phyloP scores from a whole-genome alignment of 1,139 yeast species.

The Hansenula lynferdii region DNA sequence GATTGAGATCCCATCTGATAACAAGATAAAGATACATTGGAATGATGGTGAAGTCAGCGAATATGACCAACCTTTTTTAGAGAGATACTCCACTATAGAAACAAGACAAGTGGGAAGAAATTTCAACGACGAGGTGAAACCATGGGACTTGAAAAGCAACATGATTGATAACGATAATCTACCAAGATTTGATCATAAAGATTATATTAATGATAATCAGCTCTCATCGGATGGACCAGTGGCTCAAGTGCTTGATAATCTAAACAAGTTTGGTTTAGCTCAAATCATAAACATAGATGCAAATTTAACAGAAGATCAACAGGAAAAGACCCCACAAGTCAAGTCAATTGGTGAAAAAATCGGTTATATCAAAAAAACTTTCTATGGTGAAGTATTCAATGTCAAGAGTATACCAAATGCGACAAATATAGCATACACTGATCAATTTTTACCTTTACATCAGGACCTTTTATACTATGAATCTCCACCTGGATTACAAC shows the following conservation, averaged over 20 bases:
- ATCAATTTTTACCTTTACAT: slow-evolving; percentile 64
- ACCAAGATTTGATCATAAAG: slow-evolving; percentile 31
- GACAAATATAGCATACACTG: slow-evolving; percentile 72
- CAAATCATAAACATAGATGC: slow-evolving; percentile 51
- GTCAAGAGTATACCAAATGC: slow-evolving; percentile 58
- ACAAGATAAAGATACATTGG: slow-evolving; percentile 49
- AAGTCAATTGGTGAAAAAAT: slow-evolving; percentile 51
- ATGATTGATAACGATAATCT: slow-evolving; percentile 19
- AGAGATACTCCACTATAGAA: slow-evolving; percentile 34
- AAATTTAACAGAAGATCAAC: slow-evolving; percentile 18
- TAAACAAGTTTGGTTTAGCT: slow-evolving; percentile 57
- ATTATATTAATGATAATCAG: slow-evolving; percentile 40
- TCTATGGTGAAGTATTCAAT: slow-evolving; percentile 72
- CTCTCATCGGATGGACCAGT: slow-evolving; percentile 37
- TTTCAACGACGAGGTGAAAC: slow-evolving; percentile 29
- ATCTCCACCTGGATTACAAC: slow-evolving; percentile 79
- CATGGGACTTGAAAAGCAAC: slow-evolving; percentile 34
- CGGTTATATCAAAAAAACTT: slow-evolving; percentile 70
- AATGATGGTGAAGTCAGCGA: slow-evolving; percentile 43
- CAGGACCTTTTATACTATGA: slow-evolving; percentile 80
- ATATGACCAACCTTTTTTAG: slow-evolving; percentile 45
- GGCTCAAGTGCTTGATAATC: slow-evolving; percentile 32
- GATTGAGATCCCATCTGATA: slow-evolving; percentile 26
- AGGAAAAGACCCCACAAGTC: slow-evolving; percentile 26
- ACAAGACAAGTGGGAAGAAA: slow-evolving; percentile 28